Evolutionary conservation across 176 grass and related monocot genomes (phyloP), one percentile per base, ranked within the genome.

Genomic region (Zizania latifolia): DNA sequence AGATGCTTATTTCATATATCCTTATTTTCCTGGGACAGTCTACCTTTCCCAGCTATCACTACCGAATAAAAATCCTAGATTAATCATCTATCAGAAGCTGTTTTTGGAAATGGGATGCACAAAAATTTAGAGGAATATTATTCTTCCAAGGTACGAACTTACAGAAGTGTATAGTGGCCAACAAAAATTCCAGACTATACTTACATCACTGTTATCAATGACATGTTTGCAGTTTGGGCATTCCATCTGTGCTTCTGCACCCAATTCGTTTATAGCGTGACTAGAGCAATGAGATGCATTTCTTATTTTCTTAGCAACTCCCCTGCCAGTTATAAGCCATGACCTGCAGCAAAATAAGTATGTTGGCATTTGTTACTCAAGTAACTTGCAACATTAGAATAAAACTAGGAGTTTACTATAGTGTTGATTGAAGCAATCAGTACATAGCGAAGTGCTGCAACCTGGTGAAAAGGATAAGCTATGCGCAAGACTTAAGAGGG

Each of bases 151-250:
- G 33, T 27, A 51, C 31, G n/a, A 72, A 65, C 57, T 46, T 57
- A 59, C 10, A 79, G n/a, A 62, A 66, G 48, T 72, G 16, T 34
- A 55, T 35, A 4, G 22, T 64, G 11, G 19, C 16, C 69, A 14
- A 17, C 15, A 33, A 62, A 66, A 15, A 56, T 10, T 73, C 50
- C 16, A 63, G 3, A 81, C 2, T 50, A n/a, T 51, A 87, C 83
- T 94, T 88, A 94, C 91, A 92, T 92, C 88, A 37, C 86, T 86
- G 75, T 99, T 99, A 78, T 92, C 89, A 37, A 99, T 92, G 43
- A 86, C 32, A 71, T 99, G 64, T 32, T 86, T 78, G 83, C 95
- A 99, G 26, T 90, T 94, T 14, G 95, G 86, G 43, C 95, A 94
- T 81, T 99, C 91, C 33, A 62, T 56, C 50, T 50, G 71, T 37